Evolutionary conservation across 2,329 filamentous ascomycete genomes (phyloP), one percentile per base, ranked within the genome.

Genomic region (Botryosphaeria dothidea): DNA sequence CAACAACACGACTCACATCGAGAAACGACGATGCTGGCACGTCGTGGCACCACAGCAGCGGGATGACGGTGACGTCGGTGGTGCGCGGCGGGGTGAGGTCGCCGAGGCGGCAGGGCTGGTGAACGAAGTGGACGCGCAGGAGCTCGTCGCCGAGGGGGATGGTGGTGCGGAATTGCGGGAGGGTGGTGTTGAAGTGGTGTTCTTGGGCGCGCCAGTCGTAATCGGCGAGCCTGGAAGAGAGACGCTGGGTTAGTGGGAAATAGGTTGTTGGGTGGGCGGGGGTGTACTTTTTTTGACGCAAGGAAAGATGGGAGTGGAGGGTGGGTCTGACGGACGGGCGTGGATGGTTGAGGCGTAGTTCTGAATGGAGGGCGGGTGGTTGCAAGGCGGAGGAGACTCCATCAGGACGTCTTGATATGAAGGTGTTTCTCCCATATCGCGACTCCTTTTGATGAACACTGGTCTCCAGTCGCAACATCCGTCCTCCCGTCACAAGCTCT

Each of bases 171-270:
- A 85, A 91, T 74, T 91, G 88, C 0, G 88, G 85, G n/a, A 90
- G 77, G 0, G 78, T 75, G 8, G 77, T 72, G 72, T 91, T 91
- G 68, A 89, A 81, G 45, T 76, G 72, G 7, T 81, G 76, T 74
- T 91, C 88, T 64, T 86, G 82, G 2, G 81, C 77, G 56, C 86
- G 82, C 88, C 88, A 91, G 66, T 84, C 84, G 74, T 90, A 90
- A 49, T 84, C 79, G 66, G 90, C 88, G 34, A 89, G 81, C 88
- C 88, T 90, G 68, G 41, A 29, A 27, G 1, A 19, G 7, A 5
- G 11, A 5, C 15, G 38, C 8, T 11, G 9, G 38, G 38, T 41
- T 41, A 41, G 38, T n/a, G 38, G 38, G 11, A n/a, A n/a, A n/a
- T n/a, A n/a, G n/a, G n/a, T n/a, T n/a, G n/a, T n/a, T n/a, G n/a